Evolutionary conservation across 805 yeast species (phyloP), one percentile per base, ranked within the genome.

Genomic region (Nakazawaea wyomingensis): DNA sequence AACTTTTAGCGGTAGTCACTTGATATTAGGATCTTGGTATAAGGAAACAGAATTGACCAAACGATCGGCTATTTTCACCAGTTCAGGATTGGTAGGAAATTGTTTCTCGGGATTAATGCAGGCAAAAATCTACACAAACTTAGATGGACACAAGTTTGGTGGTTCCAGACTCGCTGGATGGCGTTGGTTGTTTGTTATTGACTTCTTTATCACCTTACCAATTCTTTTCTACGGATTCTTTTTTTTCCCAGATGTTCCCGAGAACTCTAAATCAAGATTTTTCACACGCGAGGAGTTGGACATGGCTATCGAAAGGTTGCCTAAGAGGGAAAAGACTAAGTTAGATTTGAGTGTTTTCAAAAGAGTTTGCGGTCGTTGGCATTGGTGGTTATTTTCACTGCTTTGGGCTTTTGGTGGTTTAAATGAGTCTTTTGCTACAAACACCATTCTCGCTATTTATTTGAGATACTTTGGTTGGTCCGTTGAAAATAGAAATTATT

Each of bases 161-260:
- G 66, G 77, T 33, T 72, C 78, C 5, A 74, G 74, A 2, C 53
- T 65, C 33, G 65, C 59, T 20, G 76, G 78, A 22, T 75, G 80
- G 79, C 59, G 76, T 46, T 78, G 78, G 74, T 63, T 76, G 48
- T 78, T 66, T 54, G 64, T 78, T 45, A 64, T 78, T 35, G 82
- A 78, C 51, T 78, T 76, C 3, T 44, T 60, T 5, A 48, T 66
- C 19, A 67, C 75, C 7, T 52, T 81, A 18, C 71, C 64, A 2
- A 48, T 54, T 37, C 61, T 59, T 1, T 6, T 62, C 10, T 37
- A 56, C 10, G 62, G 60, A 5, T 53, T 58, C n/a, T 19, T 49
- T 18, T 37, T 50, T 52, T 61, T 80, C 48, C 89, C 88, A 8
- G 88, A 87, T 38, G 81, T 85, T 16, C 87, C 88, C 5, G 61